A percentile compares a stretch with the other conserved stretches of the same genome.
Evolutionary conservation across 176 grass and related monocot species (phyloP).

Genomic region (Tillandsia leiboldiana): DNA sequence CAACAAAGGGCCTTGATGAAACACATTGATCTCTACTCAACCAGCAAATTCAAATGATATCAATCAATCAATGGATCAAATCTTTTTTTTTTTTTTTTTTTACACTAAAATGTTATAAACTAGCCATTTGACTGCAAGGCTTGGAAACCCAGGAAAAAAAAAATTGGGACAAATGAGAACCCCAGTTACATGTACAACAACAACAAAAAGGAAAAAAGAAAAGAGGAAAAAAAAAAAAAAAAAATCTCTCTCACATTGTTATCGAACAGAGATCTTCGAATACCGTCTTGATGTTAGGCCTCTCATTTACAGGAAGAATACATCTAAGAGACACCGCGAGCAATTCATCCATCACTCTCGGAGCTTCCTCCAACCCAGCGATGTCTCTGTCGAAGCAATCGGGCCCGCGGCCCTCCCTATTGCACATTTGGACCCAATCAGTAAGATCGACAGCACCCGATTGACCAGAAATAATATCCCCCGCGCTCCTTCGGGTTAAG

Average conservation of each 20-base stretch:
- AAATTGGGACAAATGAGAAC: constrained; percentile 22
- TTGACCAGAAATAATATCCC: constrained; percentile 95
- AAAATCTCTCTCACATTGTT: constrained; percentile 59
- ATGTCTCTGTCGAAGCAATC: constrained; percentile 98
- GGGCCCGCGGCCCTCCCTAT: constrained; percentile 73
- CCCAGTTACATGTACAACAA: constrained; percentile 62
- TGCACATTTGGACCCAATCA: constrained; percentile 98
- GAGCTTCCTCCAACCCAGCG: constrained; percentile 75
- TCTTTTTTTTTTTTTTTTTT: constrained; percentile 34
- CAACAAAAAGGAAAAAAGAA: constrained; percentile 19
- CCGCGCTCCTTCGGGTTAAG: constrained; percentile 80
- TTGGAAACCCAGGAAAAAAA: constrained; percentile 33
- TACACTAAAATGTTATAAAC: constrained; percentile 72
- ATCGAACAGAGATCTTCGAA: constrained; percentile 75
- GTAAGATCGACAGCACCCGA: constrained; percentile 86
- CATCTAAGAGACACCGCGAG: constrained; percentile 75
- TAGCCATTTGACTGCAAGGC: constrained; percentile 61
- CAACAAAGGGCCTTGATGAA: no score
- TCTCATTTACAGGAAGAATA: constrained; percentile 91
- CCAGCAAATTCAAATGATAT: constrained; percentile 32
- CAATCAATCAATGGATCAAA: constrained; percentile 91
- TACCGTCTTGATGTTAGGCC: constrained; percentile 91
- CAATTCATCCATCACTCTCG: constrained; percentile 79
- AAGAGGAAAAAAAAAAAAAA: background rate
- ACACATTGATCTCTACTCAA: constrained; percentile 4